Evolutionary conservation across 805 yeast species (phyloP).

Genomic region (Candida ovalis): DNA sequence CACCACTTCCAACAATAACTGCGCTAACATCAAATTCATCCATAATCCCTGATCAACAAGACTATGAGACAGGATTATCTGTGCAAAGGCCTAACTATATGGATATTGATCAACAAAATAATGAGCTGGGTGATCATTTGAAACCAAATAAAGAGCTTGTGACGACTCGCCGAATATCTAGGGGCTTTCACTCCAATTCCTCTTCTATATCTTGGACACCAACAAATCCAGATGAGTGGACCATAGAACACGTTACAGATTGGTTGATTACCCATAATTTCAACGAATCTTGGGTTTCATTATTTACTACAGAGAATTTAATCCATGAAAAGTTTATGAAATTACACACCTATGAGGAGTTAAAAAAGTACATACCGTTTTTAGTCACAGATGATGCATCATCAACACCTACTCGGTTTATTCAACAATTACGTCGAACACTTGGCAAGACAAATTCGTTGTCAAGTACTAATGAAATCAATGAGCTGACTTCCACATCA

Average conservation of each 20-base stretch:
- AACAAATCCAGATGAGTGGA: constrained; percentile 63
- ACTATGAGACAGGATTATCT: not conserved
- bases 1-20: not conserved
- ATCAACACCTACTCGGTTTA: constrained; percentile 54
- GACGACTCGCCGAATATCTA: constrained; percentile 8
- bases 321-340: constrained; percentile 62
- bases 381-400: constrained; percentile 40
- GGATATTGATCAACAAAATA: not conserved
- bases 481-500: constrained; percentile 7
- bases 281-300: constrained; percentile 68
- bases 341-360: constrained; percentile 59
- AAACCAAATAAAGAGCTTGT: constrained; percentile 4
- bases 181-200: constrained; percentile 18
- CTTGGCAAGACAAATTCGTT: constrained; percentile 20
- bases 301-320: constrained; percentile 55
- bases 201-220: constrained; percentile 43
- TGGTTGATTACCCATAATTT: constrained; percentile 74
- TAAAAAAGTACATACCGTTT: constrained; percentile 30
- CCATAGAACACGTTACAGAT: constrained; percentile 53
- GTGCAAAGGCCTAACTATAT: no score
- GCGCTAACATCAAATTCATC: not conserved
- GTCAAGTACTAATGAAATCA: not conserved
- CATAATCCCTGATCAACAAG: not conserved
- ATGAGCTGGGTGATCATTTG: no score
- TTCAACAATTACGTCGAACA: constrained; percentile 48